Conservation (phyloP, 441 rosid species). For the Codiaeum variegatum region DNA sequence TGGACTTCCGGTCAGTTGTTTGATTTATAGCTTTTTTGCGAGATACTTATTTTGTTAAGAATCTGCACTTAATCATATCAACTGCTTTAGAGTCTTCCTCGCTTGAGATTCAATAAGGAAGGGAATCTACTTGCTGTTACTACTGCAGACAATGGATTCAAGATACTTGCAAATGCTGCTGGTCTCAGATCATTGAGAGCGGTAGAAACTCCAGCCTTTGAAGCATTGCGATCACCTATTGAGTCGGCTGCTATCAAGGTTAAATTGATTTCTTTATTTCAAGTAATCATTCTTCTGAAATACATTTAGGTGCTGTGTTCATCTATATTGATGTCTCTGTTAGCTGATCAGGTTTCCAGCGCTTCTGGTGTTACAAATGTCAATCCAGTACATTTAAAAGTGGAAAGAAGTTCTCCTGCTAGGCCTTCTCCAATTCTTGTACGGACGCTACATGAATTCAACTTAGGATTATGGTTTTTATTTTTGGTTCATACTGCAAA, state of each 20-base stretch:
- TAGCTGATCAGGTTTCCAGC: constrained; percentile 48
- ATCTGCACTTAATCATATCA: constrained; percentile 21
- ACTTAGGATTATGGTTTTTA: constrained; percentile 5
- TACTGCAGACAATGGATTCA: constrained; percentile 79
- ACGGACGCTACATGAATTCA: constrained; percentile 24
- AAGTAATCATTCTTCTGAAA: constrained; percentile 18
- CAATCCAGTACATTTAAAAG: constrained; percentile 63
- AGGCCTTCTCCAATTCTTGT: constrained; percentile 69
- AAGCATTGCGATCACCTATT: constrained; percentile 55
- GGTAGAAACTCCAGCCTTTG: constrained; percentile 36
- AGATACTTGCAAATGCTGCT: constrained; percentile 62
- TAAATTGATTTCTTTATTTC: constrained; percentile 16
- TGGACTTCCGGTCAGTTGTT: constrained; percentile 71
- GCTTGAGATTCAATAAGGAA: constrained; percentile 77
- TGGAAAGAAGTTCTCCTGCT: constrained; percentile 83
- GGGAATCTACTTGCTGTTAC: constrained; percentile 84
- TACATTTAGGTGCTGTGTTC: constrained; percentile 20
- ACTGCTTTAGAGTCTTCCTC: constrained; percentile 60
- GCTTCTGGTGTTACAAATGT: constrained; percentile 46
- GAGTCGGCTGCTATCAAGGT: constrained; percentile 62
- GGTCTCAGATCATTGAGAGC: constrained; percentile 60
- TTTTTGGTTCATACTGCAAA: constrained; percentile 4
- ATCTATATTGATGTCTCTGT: constrained; percentile 13
- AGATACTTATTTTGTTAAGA: constrained; percentile 14
- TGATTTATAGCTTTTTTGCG: constrained; percentile 16